Evolutionary conservation across 371 early-diverging fungal genomes (phyloP).

Genomic region (Nosema muscidifuracis): DNA sequence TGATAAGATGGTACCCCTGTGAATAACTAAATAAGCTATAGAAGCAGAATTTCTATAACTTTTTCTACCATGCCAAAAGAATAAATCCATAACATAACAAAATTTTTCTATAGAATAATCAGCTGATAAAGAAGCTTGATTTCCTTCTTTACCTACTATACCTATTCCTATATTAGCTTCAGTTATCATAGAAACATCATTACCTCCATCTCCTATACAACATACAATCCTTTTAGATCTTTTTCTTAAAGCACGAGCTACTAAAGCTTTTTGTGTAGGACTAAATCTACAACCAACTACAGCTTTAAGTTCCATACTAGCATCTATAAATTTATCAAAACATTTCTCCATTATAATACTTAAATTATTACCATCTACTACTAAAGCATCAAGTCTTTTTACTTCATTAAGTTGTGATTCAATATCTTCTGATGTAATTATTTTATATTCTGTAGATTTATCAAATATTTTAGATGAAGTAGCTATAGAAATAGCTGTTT

Average conservation of each 20-base stretch:
- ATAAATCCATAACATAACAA: slow-evolving; percentile 71
- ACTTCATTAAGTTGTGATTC: slow-evolving; percentile 38
- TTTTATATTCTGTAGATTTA: slow-evolving; percentile 61
- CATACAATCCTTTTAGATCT: slow-evolving; percentile 71
- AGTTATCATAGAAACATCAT: slow-evolving; percentile 97
- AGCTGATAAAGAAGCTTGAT: slow-evolving; percentile 87
- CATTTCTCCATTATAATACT: slow-evolving; percentile 71
- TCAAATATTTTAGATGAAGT: slow-evolving; percentile 80
- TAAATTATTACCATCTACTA: slow-evolving; percentile 89
- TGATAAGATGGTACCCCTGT: slow-evolving; percentile 89
- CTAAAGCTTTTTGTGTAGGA: slow-evolving; percentile 95
- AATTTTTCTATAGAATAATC: slow-evolving; percentile 90
- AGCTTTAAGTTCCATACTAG: slow-evolving; percentile 71
- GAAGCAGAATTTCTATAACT: slow-evolving; percentile 87
- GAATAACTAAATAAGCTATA: slow-evolving; percentile 92
- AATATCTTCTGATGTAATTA: slow-evolving; percentile 48
- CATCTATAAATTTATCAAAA: slow-evolving; percentile 72
- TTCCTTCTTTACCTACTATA: slow-evolving; percentile 94
- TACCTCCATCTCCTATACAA: slow-evolving; percentile 96
- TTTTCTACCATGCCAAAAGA: slow-evolving; percentile 93
- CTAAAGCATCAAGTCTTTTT: slow-evolving; percentile 66
- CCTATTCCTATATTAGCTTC: slow-evolving; percentile 94
- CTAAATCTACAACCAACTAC: slow-evolving; percentile 92
- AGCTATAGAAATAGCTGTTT: slow-evolving; percentile 94
- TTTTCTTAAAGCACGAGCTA: slow-evolving; percentile 75